phyloP scores from a whole-genome alignment of 371 early-diverging fungal genomes.

The Mycotypha africana region DNA sequence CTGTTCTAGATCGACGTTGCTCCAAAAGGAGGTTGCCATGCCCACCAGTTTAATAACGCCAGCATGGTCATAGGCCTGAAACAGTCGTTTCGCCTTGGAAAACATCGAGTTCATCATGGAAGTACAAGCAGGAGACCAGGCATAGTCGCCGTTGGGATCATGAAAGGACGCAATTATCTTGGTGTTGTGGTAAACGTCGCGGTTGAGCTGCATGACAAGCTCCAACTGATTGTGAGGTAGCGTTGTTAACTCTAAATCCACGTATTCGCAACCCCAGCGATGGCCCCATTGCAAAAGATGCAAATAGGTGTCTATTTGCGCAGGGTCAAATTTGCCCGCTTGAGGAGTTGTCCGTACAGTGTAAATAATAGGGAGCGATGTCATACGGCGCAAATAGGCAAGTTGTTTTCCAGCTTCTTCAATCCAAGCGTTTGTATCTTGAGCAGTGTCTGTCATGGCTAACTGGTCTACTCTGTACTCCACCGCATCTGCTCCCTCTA shows the following conservation, averaged over 20 bases:
- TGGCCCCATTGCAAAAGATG: slow-evolving; percentile 58
- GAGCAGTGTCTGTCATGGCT: background rate
- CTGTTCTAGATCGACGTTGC: slow-evolving; percentile 68
- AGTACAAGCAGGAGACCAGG: slow-evolving; percentile 56
- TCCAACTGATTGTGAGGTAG: slow-evolving; percentile 21
- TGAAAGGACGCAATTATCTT: slow-evolving; percentile 82
- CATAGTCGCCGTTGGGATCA: slow-evolving; percentile 54
- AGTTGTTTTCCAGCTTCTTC: slow-evolving; percentile 16
- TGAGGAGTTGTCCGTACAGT: slow-evolving; percentile 83
- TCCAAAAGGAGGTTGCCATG: slow-evolving; percentile 56
- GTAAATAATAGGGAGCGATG: slow-evolving; percentile 70
- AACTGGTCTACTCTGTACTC: slow-evolving; percentile 92
- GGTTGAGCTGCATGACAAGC: slow-evolving; percentile 35
- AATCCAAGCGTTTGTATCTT: slow-evolving; percentile 19
- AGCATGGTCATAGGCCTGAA: slow-evolving; percentile 15
- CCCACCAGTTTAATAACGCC: slow-evolving; percentile 88
- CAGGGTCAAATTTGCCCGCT: slow-evolving; percentile 67
- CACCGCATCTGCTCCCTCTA: slow-evolving; percentile 73
- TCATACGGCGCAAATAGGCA: slow-evolving; percentile 13
- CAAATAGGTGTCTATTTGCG: slow-evolving; percentile 46
- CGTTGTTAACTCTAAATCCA: slow-evolving; percentile 80
- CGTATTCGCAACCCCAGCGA: slow-evolving; percentile 83
- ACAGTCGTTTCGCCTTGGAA: slow-evolving; percentile 18
- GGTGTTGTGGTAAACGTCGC: slow-evolving; percentile 41
- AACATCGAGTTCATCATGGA: slow-evolving; percentile 43